Evolutionary conservation across 2,329 filamentous ascomycete species (phyloP), one percentile per base, ranked within the genome.

Genomic region (Cercospora sp.): DNA sequence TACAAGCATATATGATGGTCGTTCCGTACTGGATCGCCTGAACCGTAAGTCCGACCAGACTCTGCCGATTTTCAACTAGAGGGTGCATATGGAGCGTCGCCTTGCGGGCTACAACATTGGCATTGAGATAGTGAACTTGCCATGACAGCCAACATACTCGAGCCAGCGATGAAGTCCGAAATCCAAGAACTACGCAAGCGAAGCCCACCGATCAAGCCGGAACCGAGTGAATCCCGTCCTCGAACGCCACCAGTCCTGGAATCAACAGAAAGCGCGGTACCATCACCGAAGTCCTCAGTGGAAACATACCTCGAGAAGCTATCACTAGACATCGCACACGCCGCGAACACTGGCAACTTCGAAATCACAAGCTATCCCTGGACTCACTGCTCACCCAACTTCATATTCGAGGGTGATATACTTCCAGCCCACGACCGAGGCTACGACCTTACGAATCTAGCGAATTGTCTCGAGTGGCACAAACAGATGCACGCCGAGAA

Each of bases 291-390:
- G 30, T 8, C 51, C 28, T 2, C 5, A 16, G 24, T 57, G n/a
- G 28, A 28, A 24, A 51, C n/a, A n/a, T 53, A 59, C 18, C 34
- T 65, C 51, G 53, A 65, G 21, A 16, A 28, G 3, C 5, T 65
- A n/a, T 26, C 63, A 6, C 61, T 62, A 28, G 57, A 28, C 13
- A 59, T 69, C 43, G 58, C 66, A 57, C 34, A 55, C 5, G 67
- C 67, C 7, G 63, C 66, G 43, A 69, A 69, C 24, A 53, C 43
- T 2, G 53, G 67, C 26, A 51, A 69, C 24, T 67, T 69, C 37
- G 67, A 69, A 13, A n/a, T 53, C 18, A 12, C 37, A 6, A 61
- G 43, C 5, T 57, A 63, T 26, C 64, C 65, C 1, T 69, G 64
- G 64, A 61, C 32, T 5, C 18, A 63, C 28, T 55, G 58, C 7